phyloP scores from a whole-genome alignment of 106 monocot genomes.

The Agapanthus africanus region DNA sequence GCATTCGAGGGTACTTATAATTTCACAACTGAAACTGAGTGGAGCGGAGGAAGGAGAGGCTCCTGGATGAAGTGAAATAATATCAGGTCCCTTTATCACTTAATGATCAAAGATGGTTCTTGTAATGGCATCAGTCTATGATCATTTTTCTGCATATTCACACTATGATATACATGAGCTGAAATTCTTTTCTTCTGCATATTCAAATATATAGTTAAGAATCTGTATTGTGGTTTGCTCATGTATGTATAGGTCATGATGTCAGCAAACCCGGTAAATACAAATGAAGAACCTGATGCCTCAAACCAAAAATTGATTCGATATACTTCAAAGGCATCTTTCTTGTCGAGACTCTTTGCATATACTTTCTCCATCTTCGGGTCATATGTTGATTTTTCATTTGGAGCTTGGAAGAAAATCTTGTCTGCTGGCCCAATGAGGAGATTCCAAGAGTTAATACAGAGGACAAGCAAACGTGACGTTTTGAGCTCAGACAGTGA shows the following conservation, averaged over 20 bases:
- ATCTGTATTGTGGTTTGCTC: background rate
- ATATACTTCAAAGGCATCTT: constrained; percentile 28
- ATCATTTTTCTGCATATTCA: background rate
- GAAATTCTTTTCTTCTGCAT: background rate
- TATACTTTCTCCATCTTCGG: constrained; percentile 57
- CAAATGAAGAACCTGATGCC: constrained; percentile 4
- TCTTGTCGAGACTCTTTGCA: constrained; percentile 42
- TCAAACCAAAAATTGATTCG: constrained; percentile 23
- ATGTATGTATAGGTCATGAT: background rate
- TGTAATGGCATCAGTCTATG: background rate
- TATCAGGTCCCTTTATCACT: background rate
- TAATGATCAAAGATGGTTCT: background rate
- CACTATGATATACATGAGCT: background rate
- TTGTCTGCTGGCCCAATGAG: constrained; percentile 48
- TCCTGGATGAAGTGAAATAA: no score
- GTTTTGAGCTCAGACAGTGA: constrained; percentile 54
- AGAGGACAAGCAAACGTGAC: constrained; percentile 37
- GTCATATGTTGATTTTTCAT: constrained; percentile 15
- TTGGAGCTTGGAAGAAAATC: constrained; percentile 37
- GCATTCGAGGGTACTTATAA: no score
- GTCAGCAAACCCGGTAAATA: constrained; percentile 26
- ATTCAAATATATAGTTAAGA: background rate
- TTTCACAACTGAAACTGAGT: no score
- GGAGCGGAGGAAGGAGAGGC: no score
- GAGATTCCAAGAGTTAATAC: constrained; percentile 61